phyloP scores from a whole-genome alignment of 345 rosid genomes.

The Lagerstroemia speciosa region DNA sequence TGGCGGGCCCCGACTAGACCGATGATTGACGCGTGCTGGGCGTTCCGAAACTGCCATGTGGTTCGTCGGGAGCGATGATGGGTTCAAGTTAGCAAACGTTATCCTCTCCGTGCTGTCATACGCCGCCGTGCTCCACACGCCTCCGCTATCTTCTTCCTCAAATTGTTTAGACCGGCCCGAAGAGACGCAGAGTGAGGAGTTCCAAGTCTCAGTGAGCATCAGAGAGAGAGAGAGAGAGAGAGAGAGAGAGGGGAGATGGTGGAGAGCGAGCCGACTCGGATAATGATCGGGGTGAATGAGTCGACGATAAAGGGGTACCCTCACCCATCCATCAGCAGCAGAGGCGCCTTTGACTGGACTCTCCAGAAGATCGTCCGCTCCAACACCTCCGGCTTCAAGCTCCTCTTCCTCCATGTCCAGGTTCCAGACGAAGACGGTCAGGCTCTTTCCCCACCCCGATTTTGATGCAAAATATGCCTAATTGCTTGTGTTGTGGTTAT shows the following conservation, averaged over 20 bases:
- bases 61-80: not conserved
- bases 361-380: slow-evolving; percentile 74
- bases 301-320: slow-evolving; percentile 88
- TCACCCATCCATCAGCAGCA: slow-evolving; percentile 89
- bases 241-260: not conserved
- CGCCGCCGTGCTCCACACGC: not conserved
- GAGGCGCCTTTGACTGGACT: slow-evolving; percentile 89
- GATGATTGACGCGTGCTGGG: not conserved
- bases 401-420: slow-evolving; percentile 92
- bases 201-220: not conserved
- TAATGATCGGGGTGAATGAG: slow-evolving; percentile 80
- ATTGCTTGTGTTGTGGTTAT: not conserved
- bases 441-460: not conserved
- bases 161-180: not conserved
- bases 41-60: not conserved
- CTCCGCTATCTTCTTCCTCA: not conserved
- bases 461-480: not conserved
- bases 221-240: not conserved
- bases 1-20: not conserved
- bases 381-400: slow-evolving; percentile 65
- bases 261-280: slow-evolving; percentile 48
- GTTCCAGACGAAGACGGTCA: slow-evolving; percentile 94
- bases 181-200: not conserved
- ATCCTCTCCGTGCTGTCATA: not conserved
- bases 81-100: not conserved